Conservation (phyloP, 75 land plant species). For the Cupressus sempervirens region DNA sequence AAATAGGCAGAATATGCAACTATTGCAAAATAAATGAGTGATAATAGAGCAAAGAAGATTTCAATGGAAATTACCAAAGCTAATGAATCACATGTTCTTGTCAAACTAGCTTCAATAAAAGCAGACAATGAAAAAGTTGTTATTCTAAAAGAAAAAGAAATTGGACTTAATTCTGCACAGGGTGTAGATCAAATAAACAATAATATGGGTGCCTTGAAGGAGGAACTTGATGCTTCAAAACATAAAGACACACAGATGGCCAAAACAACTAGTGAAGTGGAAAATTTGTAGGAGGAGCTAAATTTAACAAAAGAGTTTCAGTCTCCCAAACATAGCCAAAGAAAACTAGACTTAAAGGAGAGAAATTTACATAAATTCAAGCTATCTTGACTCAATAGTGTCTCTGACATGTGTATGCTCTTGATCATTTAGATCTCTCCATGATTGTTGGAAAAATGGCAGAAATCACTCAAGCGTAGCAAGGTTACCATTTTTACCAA, state of each 20-base stretch:
- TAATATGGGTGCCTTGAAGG: slow-evolving; percentile 32
- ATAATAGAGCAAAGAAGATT: slow-evolving; percentile 33
- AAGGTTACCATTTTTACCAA: too few relatives aligned
- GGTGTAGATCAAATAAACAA: slow-evolving; percentile 30
- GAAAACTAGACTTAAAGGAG: too few relatives aligned
- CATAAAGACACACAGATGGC: slow-evolving; percentile 43
- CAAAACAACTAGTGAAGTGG: slow-evolving; percentile 32
- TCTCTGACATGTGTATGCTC: too few relatives aligned
- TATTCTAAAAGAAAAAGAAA: slow-evolving; percentile 37
- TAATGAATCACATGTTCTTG: slow-evolving; percentile 42
- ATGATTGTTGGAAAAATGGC: too few relatives aligned
- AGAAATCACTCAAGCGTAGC: too few relatives aligned
- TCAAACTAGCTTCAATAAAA: slow-evolving; percentile 46
- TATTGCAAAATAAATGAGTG: slow-evolving; percentile 24
- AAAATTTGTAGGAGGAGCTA: slow-evolving; percentile 34
- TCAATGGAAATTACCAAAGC: slow-evolving; percentile 41
- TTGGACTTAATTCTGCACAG: slow-evolving; percentile 10
- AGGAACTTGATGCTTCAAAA: slow-evolving; percentile 36
- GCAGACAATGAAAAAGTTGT: slow-evolving; percentile 49
- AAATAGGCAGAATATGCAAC: slow-evolving; percentile 40
- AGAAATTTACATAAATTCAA: too few relatives aligned
- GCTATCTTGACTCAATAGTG: too few relatives aligned
- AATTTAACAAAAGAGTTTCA: slow-evolving; percentile 23
- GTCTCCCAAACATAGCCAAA: too few relatives aligned
- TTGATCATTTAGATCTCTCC: too few relatives aligned